Evolutionary conservation across 352 stramenopile genomes (phyloP).

Genomic region (Pythium plurisporium): DNA sequence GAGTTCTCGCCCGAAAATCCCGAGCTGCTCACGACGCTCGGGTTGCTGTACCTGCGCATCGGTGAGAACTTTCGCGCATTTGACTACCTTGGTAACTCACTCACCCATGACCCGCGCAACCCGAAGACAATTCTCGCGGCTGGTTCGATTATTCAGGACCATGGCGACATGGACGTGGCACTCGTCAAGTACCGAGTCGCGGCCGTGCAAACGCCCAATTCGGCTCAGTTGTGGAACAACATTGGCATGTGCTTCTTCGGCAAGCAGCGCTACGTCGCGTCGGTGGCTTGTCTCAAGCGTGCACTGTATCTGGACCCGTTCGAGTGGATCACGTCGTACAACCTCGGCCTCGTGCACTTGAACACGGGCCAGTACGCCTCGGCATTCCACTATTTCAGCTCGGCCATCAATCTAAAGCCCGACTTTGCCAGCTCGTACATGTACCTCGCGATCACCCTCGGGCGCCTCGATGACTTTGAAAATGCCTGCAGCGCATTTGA

Average conservation of each 20-base stretch:
- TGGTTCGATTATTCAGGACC: conserved; percentile 92
- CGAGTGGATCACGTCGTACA: conserved; percentile 94
- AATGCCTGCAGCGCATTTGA: conserved; percentile 91
- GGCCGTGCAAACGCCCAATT: conserved; percentile 89
- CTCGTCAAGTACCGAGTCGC: conserved; percentile 94
- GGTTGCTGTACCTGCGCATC: conserved; percentile 86
- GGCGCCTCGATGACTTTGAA: conserved; percentile 89
- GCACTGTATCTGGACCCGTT: conserved; percentile 92
- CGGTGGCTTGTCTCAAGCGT: conserved; percentile 89
- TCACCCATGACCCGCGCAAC: conserved; percentile 89
- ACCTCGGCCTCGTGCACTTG: conserved; percentile 92
- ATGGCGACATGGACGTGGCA: conserved; percentile 92
- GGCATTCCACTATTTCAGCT: conserved; percentile 92
- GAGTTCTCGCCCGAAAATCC: conserved; percentile 93
- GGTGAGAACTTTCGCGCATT: conserved; percentile 91
- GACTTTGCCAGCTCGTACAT: conserved; percentile 91
- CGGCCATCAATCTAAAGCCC: conserved; percentile 84
- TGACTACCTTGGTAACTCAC: conserved; percentile 91
- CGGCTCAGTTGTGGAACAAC: conserved; percentile 94
- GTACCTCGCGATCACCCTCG: conserved; percentile 90
- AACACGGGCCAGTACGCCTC: conserved; percentile 91
- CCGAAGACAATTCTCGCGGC: conserved; percentile 91
- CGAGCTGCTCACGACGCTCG: conserved; percentile 89
- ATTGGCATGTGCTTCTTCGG: conserved; percentile 95
- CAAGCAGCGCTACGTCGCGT: conserved; percentile 84